phyloP scores from a whole-genome alignment of 192 early-diverging fungal species.

The Coemansia sp. region DNA sequence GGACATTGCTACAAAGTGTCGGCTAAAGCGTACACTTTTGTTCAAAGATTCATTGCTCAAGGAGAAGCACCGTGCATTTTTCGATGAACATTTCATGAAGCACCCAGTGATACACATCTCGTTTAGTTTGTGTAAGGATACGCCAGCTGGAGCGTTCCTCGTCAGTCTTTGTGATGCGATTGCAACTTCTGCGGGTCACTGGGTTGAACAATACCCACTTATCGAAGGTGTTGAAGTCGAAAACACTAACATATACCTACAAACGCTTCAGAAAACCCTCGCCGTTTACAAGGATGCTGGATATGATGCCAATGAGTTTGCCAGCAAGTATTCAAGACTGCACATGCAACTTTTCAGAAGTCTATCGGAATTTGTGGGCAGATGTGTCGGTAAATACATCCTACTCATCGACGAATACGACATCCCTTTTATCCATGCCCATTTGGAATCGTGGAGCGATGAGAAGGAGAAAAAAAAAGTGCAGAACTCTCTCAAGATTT shows the following conservation, averaged over 20 bases:
- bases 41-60: conserved; percentile 30
- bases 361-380: conserved; percentile 14
- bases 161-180: conserved; percentile 10
- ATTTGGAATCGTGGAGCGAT: conserved; percentile 9
- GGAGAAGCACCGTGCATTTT: conserved; percentile 26
- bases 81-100: conserved; percentile 38
- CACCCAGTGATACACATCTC: conserved; percentile 40
- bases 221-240: not conserved
- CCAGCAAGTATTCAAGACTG: not conserved
- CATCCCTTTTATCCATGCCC: conserved; percentile 34
- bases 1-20: conserved; percentile 23
- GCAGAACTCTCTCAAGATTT: conserved; percentile 10
- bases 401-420: conserved; percentile 45
- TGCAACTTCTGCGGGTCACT: not conserved
- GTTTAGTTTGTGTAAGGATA: conserved; percentile 19
- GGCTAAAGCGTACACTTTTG: conserved; percentile 29
- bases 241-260: not conserved
- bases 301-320: not conserved
- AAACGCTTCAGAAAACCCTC: not conserved
- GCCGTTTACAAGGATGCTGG: not conserved
- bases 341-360: conserved; percentile 10
- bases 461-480: conserved; percentile 3
- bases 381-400: conserved; percentile 20
- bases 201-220: not conserved
- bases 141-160: conserved; percentile 10